Evolutionary conservation across 2,329 filamentous ascomycete species (phyloP), one percentile per base, ranked within the genome.

Genomic region (Exophiala sp.): DNA sequence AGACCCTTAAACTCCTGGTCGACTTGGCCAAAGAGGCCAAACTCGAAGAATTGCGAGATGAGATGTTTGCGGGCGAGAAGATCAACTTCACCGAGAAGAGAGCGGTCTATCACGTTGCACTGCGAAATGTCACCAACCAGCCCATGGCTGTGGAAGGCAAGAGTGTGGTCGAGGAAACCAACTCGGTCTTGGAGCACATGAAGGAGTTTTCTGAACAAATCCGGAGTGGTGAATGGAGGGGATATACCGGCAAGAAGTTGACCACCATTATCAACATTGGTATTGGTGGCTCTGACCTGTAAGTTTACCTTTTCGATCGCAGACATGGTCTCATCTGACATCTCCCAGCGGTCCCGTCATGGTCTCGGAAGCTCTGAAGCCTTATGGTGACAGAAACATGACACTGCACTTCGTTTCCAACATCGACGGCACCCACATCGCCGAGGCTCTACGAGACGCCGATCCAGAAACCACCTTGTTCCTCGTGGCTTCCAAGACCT

Each of bases 1-100:
- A 97, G 73, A 97, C 91, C 3, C 76, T 97, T 44, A 78, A 85
- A 59, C 79, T 95, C 43, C 80, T 98, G 46, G 78, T 94, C 63
- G 84, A 95, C 75, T 82, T 98, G 22, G 93, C 93, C 57, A 84
- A 90, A 72, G 86, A 97, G 74, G 89, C 91, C 59, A 84, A 85
- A 60, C 72, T 98, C 32, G 90, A 95, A 77, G 80, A 94, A 76
- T 87, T 96, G 68, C 86, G 93, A 58, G 91, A 98, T 81, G 83
- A 84, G 66, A 95, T 98, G 90, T 98, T 98, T 73, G 83, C 82
- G 51, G 93, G 93, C 62, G 88, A 97, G 67, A 91, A 94, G 80
- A 97, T 98, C 78, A 98, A 98, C 81, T 96, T 96, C 75, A 98
- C 93, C 53, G 93, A 98, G 78, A 78, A 91, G 67, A 85, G 93